These are phyloP conservation scores for Physcomitrellopsis africana DNA, from an alignment of 225 moss, liverwort and hornwort genomes.

Conservation along the genomic window DNA sequence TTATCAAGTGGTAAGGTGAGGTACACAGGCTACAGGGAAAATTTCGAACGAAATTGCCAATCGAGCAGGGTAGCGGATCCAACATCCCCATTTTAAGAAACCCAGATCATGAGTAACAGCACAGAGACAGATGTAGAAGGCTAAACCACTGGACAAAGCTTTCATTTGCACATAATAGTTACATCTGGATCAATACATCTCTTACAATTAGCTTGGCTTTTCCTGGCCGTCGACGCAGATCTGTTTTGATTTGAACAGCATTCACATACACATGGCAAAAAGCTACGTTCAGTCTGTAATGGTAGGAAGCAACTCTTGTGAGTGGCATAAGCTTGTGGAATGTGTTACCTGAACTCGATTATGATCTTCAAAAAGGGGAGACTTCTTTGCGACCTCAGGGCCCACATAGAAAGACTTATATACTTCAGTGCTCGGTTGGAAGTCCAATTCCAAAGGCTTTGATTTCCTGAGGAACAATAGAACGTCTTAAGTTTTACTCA, in stretches of 20 bases:
- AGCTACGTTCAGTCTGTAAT: background rate
- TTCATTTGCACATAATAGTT: no score
- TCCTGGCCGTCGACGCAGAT: no score
- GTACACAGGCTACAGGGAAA: no score
- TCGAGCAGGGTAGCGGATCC: no score
- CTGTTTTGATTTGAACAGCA: background rate
- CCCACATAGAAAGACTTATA: slow-evolving; percentile 54
- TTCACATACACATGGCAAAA: background rate
- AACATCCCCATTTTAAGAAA: no score
- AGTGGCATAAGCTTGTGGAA: background rate
- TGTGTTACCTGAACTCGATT: slow-evolving; percentile 44
- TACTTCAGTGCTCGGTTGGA: slow-evolving; percentile 19
- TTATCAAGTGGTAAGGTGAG: no score
- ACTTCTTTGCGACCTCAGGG: slow-evolving; percentile 44
- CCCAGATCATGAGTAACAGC: no score
- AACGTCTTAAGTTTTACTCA: background rate
- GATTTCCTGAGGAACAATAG: slow-evolving; percentile 32
- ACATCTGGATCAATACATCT: no score
- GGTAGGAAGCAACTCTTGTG: background rate
- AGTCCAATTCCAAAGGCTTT: slow-evolving; percentile 44
- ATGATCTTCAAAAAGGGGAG: slow-evolving; percentile 36
- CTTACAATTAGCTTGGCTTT: no score
- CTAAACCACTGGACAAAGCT: no score
- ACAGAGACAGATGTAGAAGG: no score
- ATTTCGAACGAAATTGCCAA: no score